Evolutionary conservation across 192 early-diverging fungal genomes (phyloP).

Genomic region (Coemansia sp.): DNA sequence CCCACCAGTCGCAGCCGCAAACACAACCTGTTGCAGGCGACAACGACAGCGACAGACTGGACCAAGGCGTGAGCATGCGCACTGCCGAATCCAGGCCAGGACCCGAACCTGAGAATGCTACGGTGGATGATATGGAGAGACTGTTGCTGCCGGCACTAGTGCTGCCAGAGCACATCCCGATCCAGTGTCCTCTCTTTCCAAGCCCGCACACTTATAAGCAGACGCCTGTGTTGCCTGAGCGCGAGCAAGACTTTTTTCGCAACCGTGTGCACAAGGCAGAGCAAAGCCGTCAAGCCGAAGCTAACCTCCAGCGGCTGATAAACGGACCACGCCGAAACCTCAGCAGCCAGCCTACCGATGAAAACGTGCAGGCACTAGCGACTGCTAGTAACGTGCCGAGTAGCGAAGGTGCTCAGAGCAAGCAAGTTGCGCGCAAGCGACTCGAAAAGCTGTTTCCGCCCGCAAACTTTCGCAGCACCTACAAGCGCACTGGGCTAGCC

Average conservation of each 20-base stretch:
- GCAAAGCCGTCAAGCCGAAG: slow-evolving; percentile 52
- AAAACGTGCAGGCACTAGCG: background rate
- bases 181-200: slow-evolving; percentile 42
- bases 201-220: slow-evolving; percentile 50
- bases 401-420: background rate
- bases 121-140: slow-evolving; percentile 16
- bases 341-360: background rate
- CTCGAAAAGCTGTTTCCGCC: slow-evolving; percentile 40
- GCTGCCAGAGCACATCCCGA: slow-evolving; percentile 37
- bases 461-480: slow-evolving; percentile 36
- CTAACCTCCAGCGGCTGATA: slow-evolving; percentile 49
- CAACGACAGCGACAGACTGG: background rate
- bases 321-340: slow-evolving; percentile 24
- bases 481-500: slow-evolving; percentile 43
- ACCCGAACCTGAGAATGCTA: background rate
- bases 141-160: slow-evolving; percentile 22
- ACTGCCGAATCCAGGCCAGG: background rate
- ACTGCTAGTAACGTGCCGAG: background rate
- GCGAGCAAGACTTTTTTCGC: slow-evolving; percentile 53
- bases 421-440: slow-evolving; percentile 22
- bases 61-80: background rate
- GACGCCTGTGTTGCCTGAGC: slow-evolving; percentile 46
- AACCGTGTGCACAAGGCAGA: slow-evolving; percentile 53
- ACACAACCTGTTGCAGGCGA: background rate
- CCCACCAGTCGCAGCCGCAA: background rate